Base-by-base conservation (phyloP, 345 rosid genomes). In the Boechera stricta region DNA sequence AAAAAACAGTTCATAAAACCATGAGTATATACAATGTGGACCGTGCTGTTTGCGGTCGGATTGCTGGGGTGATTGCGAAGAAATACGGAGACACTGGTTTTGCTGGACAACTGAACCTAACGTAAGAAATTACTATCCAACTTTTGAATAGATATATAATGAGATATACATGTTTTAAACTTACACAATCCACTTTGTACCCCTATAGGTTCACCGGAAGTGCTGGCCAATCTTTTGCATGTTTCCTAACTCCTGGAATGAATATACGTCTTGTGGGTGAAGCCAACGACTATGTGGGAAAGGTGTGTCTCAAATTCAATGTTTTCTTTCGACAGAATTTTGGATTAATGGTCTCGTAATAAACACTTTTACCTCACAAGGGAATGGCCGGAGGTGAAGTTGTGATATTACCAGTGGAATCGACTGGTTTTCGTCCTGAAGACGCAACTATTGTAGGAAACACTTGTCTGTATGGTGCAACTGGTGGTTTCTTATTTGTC, bases 301-400 rank as follows among this genome's bases (percentile, higher is more conserved):
- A 95, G 99, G 99, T 95, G 71, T 16, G 69, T 64, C 65, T 39
- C 57, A 45, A 59, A 59, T 8, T 47, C 42, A 66, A 8, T 70
- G 21, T 4, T 56, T 48, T n/a, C 2, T 13, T 59, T 60, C 1
- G 15, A n/a, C 11, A 49, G 1, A 10, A 10, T 48, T 41, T 39
- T 12, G 24, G 60, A 21, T 16, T 0, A 45, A 28, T 54, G 21
- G 51, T 53, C 52, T 72, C 65, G 12, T 42, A 33, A 18, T 38
- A 2, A 5, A 42, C 18, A 26, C n/a, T 64, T 48, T 10, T 35
- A 57, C 16, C 52, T 45, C 45, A 48, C 35, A 48, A 95, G 99
- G 97, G 99, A 72, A 95, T 95, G 94, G 99, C 99, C 5, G 98
- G 98, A 63, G 97, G 99, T 78, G 99, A 92, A 84, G 66, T 95